Evolutionary conservation across 176 grass and related monocot genomes (phyloP).

Genomic region (Puccinellia tenuiflora): DNA sequence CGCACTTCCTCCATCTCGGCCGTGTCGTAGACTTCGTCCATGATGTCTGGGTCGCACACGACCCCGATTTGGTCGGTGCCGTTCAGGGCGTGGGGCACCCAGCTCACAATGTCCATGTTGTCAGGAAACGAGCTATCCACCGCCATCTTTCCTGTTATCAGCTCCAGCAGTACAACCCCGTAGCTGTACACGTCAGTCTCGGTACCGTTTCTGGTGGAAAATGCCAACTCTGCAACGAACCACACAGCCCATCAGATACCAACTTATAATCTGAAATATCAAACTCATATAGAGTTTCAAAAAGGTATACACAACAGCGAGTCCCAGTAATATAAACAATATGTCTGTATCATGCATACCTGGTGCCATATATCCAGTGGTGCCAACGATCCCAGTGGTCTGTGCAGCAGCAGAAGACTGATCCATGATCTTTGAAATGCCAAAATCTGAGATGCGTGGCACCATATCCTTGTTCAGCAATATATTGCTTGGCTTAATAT

Average conservation of each 20-base stretch:
- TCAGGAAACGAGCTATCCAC: constrained; percentile 46
- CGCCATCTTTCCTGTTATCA: constrained; percentile 57
- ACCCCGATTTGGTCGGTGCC: constrained; percentile 33
- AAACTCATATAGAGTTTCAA: neutral
- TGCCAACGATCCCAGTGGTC: constrained; percentile 59
- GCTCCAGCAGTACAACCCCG: constrained; percentile 72
- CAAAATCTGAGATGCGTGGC: constrained; percentile 91
- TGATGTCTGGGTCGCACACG: constrained; percentile 41
- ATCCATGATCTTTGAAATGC: constrained; percentile 72
- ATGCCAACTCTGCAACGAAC: constrained; percentile 57
- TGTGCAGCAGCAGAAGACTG: constrained; percentile 37
- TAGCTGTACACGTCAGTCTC: constrained; percentile 82
- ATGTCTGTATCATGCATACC: constrained; percentile 31
- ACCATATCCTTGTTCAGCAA: constrained; percentile 73
- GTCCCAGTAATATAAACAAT: neutral
- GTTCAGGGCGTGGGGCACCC: constrained; percentile 37
- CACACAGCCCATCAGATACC: neutral
- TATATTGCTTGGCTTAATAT: constrained; percentile 93
- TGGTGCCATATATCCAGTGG: constrained; percentile 79
- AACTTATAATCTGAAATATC: neutral
- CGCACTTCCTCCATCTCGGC: constrained; percentile 42
- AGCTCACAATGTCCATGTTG: constrained; percentile 45
- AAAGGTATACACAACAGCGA: neutral
- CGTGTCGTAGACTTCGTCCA: constrained; percentile 45
- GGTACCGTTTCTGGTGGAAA: constrained; percentile 40